These are phyloP conservation scores for Shiraia bambusicola DNA, from an alignment of 2,329 filamentous ascomycete species.

Conservation along the genomic window DNA sequence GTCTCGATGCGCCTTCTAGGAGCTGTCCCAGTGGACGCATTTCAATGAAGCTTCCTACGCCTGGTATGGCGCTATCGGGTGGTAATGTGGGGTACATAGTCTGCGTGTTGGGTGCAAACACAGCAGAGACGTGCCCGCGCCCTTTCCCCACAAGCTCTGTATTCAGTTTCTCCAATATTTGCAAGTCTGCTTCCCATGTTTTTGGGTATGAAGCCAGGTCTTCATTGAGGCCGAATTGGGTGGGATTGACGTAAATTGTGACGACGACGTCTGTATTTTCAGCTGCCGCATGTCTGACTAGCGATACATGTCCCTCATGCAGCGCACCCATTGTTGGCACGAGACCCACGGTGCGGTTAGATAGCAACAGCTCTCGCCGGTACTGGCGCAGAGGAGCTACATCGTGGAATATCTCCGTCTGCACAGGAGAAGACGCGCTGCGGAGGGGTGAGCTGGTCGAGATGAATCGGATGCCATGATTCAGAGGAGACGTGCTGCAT, in stretches of 20 bases:
- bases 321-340: slow-evolving; percentile 98
- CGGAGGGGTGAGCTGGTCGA: slow-evolving; percentile 20
- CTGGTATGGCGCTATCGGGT: slow-evolving; percentile 69
- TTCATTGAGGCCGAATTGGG: slow-evolving; percentile 88
- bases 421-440: slow-evolving; percentile 16
- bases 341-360: slow-evolving; percentile 75
- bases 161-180: slow-evolving; percentile 67
- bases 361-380: slow-evolving; percentile 65
- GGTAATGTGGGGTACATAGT: slow-evolving; percentile 88
- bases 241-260: slow-evolving; percentile 93
- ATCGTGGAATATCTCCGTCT: slow-evolving; percentile 73
- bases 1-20: slow-evolving; percentile 80
- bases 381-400: slow-evolving; percentile 70
- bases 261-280: slow-evolving; percentile 88
- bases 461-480: slow-evolving; percentile 20
- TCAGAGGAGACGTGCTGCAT: not conserved
- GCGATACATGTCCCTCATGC: slow-evolving; percentile 84
- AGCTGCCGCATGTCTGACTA: slow-evolving; percentile 78
- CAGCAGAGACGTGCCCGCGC: slow-evolving; percentile 69
- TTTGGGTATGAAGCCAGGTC: slow-evolving; percentile 87
- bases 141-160: slow-evolving; percentile 61
- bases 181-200: slow-evolving; percentile 79
- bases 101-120: slow-evolving; percentile 80
- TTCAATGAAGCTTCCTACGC: slow-evolving; percentile 84
- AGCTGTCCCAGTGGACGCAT: slow-evolving; percentile 81